Evolutionary conservation across 306 rosid species (phyloP), one percentile per base, ranked within the genome.

Genomic region (Cucurbita argyrosperma): DNA sequence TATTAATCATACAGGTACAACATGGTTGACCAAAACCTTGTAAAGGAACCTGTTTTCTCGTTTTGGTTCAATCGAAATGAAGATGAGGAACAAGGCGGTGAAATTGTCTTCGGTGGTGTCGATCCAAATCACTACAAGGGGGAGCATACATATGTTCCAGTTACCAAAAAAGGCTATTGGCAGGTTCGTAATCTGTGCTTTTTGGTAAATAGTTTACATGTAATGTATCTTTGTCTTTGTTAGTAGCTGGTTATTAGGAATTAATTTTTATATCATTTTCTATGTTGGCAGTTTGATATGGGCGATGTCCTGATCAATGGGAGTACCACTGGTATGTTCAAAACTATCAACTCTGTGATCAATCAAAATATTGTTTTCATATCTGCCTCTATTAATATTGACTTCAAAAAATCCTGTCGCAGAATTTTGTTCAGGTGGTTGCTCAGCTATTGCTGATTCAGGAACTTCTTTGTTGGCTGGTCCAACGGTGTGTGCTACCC

Each of bases 381-480:
- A 23, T 72, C 54, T 69, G 3, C 3, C 6, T 7, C 2, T 23
- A 60, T 58, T 60, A 9, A 10, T 30, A 4, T 55, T 61, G 65
- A 65, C 52, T 40, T 40, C 16, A 4, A 38, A 71, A 42, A 30
- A 19, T 49, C 53, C 12, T 71, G 7, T 79, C 68, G 59, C 88
- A 92, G 97, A 90, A 57, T 84, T 90, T 72, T 92, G 96, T 83
- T 83, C 85, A 2, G 64, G 79, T 49, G 90, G 92, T 56, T 92
- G 96, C 84, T 78, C 95, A 9, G 95, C 96, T 15, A 87, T 92
- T 64, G 88, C 96, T 55, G 96, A 92, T 81, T 92, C 96, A 38
- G 95, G 96, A 74, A 92, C 96, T 72, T 90, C 97, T 40, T 77
- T 90, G 76, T 79, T 90, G 80, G 97, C 91, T 45, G 96, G 97